Base-by-base conservation (phyloP, 2,329 filamentous ascomycete species). In the Penicillium sp. region DNA sequence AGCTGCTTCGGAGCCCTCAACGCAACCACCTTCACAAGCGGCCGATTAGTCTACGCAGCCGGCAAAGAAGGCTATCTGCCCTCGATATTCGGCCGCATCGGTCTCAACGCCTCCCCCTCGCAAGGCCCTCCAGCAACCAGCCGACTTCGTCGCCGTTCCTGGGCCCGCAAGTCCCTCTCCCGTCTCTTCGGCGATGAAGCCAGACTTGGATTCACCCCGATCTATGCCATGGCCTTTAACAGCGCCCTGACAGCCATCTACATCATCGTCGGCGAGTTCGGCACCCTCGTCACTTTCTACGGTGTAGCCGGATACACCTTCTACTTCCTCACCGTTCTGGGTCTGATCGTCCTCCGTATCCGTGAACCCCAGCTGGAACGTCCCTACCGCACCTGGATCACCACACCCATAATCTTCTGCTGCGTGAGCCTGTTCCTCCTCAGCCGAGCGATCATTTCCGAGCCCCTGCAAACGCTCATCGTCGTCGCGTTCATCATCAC, bases 261-360 rank as follows among this genome's bases (percentile, higher is more conserved):
- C 76, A 86, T 96, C 58, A 68, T 89, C 2, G 86, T 96, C 6
- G 94, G 94, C 73, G 91, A 96, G 71, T 97, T 99, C 70, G 82
- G 86, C 50, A 96, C 93, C 0, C 83, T 99, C 2, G 82, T 97
- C 54, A 97, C 94, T 0, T 99, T 99, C 71, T 97, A 97, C 75
- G 94, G 94, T 54, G 94, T 99, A 13, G 94, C 94, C 0, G 92
- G 92, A 15, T 99, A 99, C 72, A 90, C 90, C 0, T 99, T 99
- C 71, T 99, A 99, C 77, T 99, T 99, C 73, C 78, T 96, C 53
- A 95, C 93, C 0, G 94, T 99, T 0, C 83, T 99, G 0, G 94
- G 94, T 0, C 81, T 99, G 46, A 97, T 99, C 59, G 84, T 99
- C 50, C 80, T 99, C 58, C 83, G 94, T 31, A 90, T 97, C 31